Conservation (phyloP, 345 rosid species). For the Murraya koenigii region DNA sequence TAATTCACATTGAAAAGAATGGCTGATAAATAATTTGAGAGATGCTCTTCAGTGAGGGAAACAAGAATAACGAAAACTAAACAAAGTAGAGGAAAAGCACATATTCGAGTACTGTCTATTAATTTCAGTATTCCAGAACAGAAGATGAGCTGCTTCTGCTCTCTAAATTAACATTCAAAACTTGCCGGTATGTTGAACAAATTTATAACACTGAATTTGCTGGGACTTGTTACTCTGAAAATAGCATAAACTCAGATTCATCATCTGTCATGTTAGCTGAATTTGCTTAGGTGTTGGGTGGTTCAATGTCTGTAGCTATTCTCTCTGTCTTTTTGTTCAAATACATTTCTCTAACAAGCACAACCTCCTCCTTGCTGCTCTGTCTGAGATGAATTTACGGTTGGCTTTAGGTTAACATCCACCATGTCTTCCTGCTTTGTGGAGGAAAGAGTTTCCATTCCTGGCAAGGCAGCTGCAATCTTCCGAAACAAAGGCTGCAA, state of each 20-base stretch:
- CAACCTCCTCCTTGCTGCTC: slow-evolving; percentile 90
- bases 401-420: slow-evolving; percentile 82
- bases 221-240: background rate
- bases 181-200: background rate
- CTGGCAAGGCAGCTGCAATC: slow-evolving; percentile 93
- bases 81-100: background rate
- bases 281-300: background rate
- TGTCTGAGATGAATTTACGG: slow-evolving; percentile 63
- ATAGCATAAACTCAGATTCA: slow-evolving; percentile 1
- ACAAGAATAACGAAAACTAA: background rate
- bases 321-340: background rate
- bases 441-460: slow-evolving; percentile 90
- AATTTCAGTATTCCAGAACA: background rate
- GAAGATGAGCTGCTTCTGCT: background rate
- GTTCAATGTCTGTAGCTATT: background rate
- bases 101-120: background rate
- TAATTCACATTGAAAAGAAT: background rate
- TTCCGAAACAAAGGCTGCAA: slow-evolving; percentile 88
- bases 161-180: background rate
- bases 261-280: background rate
- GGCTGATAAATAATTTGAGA: background rate
- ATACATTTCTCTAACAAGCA: slow-evolving; percentile 48
- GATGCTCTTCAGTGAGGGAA: background rate
- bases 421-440: slow-evolving; percentile 95
- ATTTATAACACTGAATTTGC: background rate